phyloP scores from a whole-genome alignment of 768 basidiomycete genomes.

The Tephrocybe sp. region DNA sequence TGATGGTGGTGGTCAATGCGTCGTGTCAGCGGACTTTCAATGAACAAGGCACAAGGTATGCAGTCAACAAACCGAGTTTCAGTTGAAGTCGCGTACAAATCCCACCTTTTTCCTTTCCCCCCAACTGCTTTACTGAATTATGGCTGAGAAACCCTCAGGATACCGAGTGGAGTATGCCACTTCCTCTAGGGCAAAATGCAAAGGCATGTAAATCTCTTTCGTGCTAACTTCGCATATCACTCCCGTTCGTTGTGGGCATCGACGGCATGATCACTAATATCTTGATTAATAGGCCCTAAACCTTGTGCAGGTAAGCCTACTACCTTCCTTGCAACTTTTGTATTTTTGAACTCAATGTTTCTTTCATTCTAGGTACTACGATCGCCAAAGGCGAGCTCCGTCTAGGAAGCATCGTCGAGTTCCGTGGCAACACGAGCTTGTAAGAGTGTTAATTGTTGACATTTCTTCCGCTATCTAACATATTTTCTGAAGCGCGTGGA shows the following conservation, averaged over 20 bases:
- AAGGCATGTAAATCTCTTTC: slow-evolving; percentile 47
- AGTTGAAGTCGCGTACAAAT: slow-evolving; percentile 31
- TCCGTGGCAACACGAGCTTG: slow-evolving; percentile 71
- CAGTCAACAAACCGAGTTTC: slow-evolving; percentile 27
- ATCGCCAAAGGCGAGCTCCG: slow-evolving; percentile 76
- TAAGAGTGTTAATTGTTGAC: slow-evolving; percentile 28
- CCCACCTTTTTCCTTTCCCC: slow-evolving; percentile 21
- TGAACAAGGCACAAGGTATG: slow-evolving; percentile 20
- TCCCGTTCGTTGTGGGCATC: slow-evolving; percentile 24
- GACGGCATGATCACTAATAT: slow-evolving; percentile 19
- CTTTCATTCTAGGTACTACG: slow-evolving; percentile 50
- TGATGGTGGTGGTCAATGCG: slow-evolving; percentile 45
- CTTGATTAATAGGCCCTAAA: slow-evolving; percentile 59
- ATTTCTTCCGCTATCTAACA: slow-evolving; percentile 1
- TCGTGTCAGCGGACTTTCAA: slow-evolving; percentile 48
- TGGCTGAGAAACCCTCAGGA: slow-evolving; percentile 56
- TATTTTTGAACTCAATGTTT: slow-evolving; percentile 17
- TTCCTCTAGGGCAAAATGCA: slow-evolving; percentile 73
- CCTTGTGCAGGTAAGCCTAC: slow-evolving; percentile 62
- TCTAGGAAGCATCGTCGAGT: slow-evolving; percentile 72
- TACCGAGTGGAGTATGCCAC: slow-evolving; percentile 81
- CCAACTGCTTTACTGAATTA: slow-evolving; percentile 22
- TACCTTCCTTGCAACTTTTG: neutral
- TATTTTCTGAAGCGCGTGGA: slow-evolving; percentile 58
- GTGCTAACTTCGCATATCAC: slow-evolving; percentile 6